Conservation (phyloP, 2,329 filamentous ascomycete genomes). For the Botrytis medusae region DNA sequence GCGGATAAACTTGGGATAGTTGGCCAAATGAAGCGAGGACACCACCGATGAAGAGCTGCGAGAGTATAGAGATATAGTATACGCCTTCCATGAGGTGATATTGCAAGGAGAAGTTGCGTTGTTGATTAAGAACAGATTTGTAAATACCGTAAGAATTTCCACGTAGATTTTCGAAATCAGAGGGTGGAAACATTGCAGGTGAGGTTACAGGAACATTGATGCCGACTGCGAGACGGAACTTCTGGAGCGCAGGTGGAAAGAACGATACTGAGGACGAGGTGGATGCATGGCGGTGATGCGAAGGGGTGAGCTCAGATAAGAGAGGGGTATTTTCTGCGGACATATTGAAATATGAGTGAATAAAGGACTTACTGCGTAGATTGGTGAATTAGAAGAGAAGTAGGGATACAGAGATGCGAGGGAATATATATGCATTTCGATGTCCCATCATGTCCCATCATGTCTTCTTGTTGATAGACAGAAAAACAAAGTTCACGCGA, state of each 20-base stretch:
- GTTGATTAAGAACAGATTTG: constrained; percentile 41
- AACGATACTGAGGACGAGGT: background rate
- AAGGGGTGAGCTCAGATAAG: background rate
- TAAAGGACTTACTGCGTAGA: background rate
- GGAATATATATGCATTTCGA: background rate
- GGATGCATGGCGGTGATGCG: background rate
- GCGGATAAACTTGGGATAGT: constrained; percentile 49
- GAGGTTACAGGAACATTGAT: constrained; percentile 6
- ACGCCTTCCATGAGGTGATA: constrained; percentile 42
- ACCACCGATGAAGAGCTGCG: constrained; percentile 50
- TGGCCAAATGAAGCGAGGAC: constrained; percentile 49
- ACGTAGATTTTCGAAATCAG: constrained; percentile 30
- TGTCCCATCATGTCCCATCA: background rate
- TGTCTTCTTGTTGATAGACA: background rate
- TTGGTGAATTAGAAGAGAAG: background rate
- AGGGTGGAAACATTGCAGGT: background rate
- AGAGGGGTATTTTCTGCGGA: constrained; percentile 7
- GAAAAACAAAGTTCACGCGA: constrained; percentile 13
- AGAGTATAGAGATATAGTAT: constrained; percentile 47
- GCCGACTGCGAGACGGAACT: constrained; percentile 11
- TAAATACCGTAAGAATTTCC: constrained; percentile 41
- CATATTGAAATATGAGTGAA: background rate
- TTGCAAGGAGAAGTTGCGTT: constrained; percentile 40
- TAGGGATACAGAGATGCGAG: background rate
- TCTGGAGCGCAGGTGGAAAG: background rate